phyloP scores from a whole-genome alignment of 495 filamentous ascomycete genomes.

The Elasticomyces elasticus region DNA sequence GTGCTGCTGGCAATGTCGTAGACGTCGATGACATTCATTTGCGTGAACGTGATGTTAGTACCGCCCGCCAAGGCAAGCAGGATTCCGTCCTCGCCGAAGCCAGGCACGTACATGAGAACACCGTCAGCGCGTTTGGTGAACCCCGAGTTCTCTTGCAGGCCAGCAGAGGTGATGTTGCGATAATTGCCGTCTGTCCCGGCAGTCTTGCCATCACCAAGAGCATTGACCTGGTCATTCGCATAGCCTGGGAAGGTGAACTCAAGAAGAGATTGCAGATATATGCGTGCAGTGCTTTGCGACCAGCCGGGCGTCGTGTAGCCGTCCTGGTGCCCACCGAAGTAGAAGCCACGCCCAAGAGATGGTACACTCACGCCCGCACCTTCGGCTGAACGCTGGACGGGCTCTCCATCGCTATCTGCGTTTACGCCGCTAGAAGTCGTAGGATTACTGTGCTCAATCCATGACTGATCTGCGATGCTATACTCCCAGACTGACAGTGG shows the following conservation, averaged over 20 bases:
- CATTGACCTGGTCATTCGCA: constrained; percentile 46
- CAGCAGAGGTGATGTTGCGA: constrained; percentile 62
- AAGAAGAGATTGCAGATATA: constrained; percentile 63
- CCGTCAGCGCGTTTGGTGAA: constrained; percentile 67
- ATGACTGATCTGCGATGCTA: constrained; percentile 44
- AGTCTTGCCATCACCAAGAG: constrained; percentile 38
- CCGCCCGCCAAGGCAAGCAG: constrained; percentile 63
- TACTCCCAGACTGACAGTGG: constrained; percentile 58
- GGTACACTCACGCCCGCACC: constrained; percentile 60
- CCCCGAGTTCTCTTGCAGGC: constrained; percentile 49
- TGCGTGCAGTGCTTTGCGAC: constrained; percentile 46
- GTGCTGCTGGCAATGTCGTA: constrained; percentile 65
- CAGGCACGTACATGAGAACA: constrained; percentile 58
- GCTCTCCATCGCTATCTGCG: constrained; percentile 41
- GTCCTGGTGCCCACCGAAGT: constrained; percentile 68
- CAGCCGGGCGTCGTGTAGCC: constrained; percentile 58
- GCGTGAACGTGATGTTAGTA: constrained; percentile 51
- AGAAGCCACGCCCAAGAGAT: constrained; percentile 57
- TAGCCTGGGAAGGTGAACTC: constrained; percentile 64
- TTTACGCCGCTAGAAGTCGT: constrained; percentile 48
- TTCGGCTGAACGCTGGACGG: constrained; percentile 56
- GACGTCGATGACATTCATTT: constrained; percentile 63
- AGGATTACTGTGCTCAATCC: constrained; percentile 50
- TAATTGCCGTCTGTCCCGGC: constrained; percentile 49
- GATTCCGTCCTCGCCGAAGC: constrained; percentile 59